Evolutionary conservation across 305 asterid genomes (phyloP), one percentile per base, ranked within the genome.

Genomic region (Petunia hybrid): DNA sequence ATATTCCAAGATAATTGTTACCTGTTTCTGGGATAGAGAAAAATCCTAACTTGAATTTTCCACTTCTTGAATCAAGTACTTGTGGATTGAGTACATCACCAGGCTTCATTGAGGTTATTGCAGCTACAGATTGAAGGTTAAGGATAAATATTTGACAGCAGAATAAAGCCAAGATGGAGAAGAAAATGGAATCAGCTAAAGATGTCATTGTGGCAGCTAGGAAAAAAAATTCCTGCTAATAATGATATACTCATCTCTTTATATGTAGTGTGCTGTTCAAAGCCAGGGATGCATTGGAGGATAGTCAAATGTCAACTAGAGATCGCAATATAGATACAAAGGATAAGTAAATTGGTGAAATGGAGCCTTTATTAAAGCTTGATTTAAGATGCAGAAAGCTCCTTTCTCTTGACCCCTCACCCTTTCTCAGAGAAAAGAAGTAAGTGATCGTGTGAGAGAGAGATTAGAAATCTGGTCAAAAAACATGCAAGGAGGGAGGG

Each of bases 271-370:
- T 22, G 22, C 22, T 22, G 22, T 22, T 22, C 22, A 22, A 22
- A 22, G 22, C 22, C 22, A 22, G 22, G 22, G 22, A 22, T 22
- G 22, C 22, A 22, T 22, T 22, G 22, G 22, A 22, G 22, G 22
- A 22, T 22, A 22, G 22, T 22, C 22, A 22, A 22, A 84, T 12
- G 93, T 90, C 89, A 97, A 84, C 99, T 97, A 85, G 75, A 67
- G 78, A 77, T 67, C 10, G 46, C 16, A 88, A 78, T 66, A 87
- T 59, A 38, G 46, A 41, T 39, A 1, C 31, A 71, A 73, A 80
- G 53, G 80, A 53, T 46, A 57, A 38, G 74, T 84, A 10, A 80
- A 70, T 48, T 84, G 77, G 79, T 10, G 53, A 83, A 77, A 56
- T 66, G 48, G 80, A 39, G 69, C 43, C 22, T 12, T 43, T 35